Evolutionary conservation across 1,284 basidiomycete genomes (phyloP).

Genomic region (Leccinum pseudoinsigne): DNA sequence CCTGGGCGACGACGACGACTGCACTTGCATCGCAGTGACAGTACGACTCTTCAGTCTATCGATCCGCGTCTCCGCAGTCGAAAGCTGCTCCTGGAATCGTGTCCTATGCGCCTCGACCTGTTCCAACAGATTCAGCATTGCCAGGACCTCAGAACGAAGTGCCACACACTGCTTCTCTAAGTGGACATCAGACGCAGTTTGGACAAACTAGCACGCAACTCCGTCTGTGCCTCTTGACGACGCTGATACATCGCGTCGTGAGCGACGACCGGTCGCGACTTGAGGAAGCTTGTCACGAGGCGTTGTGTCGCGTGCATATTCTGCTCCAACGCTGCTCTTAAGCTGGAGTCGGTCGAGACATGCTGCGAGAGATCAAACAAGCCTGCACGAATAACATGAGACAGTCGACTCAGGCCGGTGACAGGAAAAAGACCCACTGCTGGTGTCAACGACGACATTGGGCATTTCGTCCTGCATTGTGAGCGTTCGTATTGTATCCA

Average conservation of each 20-base stretch:
- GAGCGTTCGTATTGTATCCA: conserved; percentile 66
- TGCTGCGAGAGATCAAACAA: conserved; percentile 55
- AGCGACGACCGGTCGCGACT: conserved; percentile 35
- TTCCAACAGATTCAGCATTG: conserved; percentile 58
- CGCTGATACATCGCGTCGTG: conserved; percentile 39
- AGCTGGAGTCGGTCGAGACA: conserved; percentile 48
- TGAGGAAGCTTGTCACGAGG: conserved; percentile 60
- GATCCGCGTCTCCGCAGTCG: conserved; percentile 63
- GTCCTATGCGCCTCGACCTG: conserved; percentile 58
- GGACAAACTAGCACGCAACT: conserved; percentile 42
- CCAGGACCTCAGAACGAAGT: conserved; percentile 59
- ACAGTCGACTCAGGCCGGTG: neutral
- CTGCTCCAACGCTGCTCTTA: conserved; percentile 50
- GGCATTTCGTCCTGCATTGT: conserved; percentile 56
- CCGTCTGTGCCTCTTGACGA: conserved; percentile 56
- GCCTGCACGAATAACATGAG: conserved; percentile 21
- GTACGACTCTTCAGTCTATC: conserved; percentile 72
- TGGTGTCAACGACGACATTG: conserved; percentile 42
- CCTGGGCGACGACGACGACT: conserved; percentile 34
- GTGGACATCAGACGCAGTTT: conserved; percentile 11
- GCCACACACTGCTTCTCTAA: conserved; percentile 47
- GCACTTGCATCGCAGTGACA: conserved; percentile 45
- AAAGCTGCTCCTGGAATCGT: conserved; percentile 55
- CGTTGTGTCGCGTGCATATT: conserved; percentile 60
- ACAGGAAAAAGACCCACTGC: conserved; percentile 37